These are phyloP conservation scores for Fonsecaea monophora DNA, from an alignment of 2,329 filamentous ascomycete species.

Conservation along the genomic window DNA sequence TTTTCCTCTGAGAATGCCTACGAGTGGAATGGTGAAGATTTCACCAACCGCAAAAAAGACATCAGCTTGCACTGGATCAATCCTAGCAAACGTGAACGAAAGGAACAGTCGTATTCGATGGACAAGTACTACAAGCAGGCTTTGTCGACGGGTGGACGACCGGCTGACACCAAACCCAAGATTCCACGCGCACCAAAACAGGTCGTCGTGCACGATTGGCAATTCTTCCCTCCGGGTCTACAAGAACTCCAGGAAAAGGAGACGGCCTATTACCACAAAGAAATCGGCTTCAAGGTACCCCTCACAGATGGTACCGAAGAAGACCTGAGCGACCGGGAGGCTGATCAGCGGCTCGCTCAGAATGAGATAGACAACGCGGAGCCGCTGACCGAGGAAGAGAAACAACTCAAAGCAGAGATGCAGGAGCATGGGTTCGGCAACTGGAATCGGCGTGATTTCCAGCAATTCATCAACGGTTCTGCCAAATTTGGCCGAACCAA, in stretches of 20 bases:
- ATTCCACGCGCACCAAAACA: slow-evolving; percentile 96
- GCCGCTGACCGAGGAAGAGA: slow-evolving; percentile 86
- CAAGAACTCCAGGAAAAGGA: slow-evolving; percentile 93
- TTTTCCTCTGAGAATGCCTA: slow-evolving; percentile 98
- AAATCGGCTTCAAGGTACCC: slow-evolving; percentile 93
- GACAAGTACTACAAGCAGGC: slow-evolving; percentile 98
- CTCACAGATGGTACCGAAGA: slow-evolving; percentile 87
- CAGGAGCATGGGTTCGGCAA: slow-evolving; percentile 86
- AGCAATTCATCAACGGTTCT: slow-evolving; percentile 95
- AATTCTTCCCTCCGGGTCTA: slow-evolving; percentile 88
- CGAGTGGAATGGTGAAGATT: slow-evolving; percentile 98
- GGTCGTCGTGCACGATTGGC: slow-evolving; percentile 89
- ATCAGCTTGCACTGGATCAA: slow-evolving; percentile 97
- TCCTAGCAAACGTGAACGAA: slow-evolving; percentile 95
- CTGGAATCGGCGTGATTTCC: slow-evolving; percentile 97
- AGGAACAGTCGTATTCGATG: slow-evolving; percentile 97
- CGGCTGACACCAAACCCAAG: slow-evolving; percentile 85
- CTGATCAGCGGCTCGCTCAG: slow-evolving; percentile 85
- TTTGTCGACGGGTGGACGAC: slow-evolving; percentile 77
- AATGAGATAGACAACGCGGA: slow-evolving; percentile 91
- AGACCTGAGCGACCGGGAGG: slow-evolving; percentile 74
- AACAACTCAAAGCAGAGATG: slow-evolving; percentile 81
- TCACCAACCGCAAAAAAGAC: slow-evolving; percentile 88
- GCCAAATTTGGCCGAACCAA: slow-evolving; percentile 89
- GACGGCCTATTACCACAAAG: slow-evolving; percentile 93